Percentiles rank a stretch among this genome's conserved stretches.
These are phyloP conservation scores for Cymbidium sinense DNA, from an alignment of 106 monocot species.

Conservation along the genomic window DNA sequence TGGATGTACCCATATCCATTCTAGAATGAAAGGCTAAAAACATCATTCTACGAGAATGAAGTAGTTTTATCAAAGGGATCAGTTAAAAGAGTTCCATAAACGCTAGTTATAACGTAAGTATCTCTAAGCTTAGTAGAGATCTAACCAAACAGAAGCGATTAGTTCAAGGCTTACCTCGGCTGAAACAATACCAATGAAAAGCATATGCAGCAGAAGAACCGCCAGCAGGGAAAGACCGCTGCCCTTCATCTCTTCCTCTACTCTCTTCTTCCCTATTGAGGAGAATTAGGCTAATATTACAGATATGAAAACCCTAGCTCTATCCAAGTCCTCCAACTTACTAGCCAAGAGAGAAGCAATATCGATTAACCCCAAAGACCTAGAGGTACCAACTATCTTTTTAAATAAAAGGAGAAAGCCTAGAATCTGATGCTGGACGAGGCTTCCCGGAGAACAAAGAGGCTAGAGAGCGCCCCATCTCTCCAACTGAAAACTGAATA, in stretches of 20 bases:
- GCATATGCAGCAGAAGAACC: background rate
- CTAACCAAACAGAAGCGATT: background rate
- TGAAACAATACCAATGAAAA: background rate
- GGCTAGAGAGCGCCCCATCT: background rate
- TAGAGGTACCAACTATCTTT: background rate
- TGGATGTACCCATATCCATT: background rate
- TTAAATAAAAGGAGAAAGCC: background rate
- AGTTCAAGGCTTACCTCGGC: background rate
- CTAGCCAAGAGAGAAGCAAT: background rate
- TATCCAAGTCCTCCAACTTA: background rate
- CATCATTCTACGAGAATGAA: too few relatives aligned
- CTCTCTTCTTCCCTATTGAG: background rate
- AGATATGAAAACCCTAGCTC: background rate
- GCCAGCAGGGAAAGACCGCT: background rate
- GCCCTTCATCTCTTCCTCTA: background rate
- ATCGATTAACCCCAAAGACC: background rate
- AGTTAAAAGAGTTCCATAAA: background rate
- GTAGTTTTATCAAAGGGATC: background rate
- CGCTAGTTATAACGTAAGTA: background rate
- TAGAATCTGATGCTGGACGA: conserved; percentile 1
- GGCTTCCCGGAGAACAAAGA: background rate
- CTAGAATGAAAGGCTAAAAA: background rate
- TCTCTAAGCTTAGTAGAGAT: background rate
- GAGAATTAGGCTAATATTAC: background rate
- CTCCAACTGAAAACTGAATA: background rate